Evolutionary conservation across 768 basidiomycete genomes (phyloP).

Genomic region (Multifurca ochricompacta): DNA sequence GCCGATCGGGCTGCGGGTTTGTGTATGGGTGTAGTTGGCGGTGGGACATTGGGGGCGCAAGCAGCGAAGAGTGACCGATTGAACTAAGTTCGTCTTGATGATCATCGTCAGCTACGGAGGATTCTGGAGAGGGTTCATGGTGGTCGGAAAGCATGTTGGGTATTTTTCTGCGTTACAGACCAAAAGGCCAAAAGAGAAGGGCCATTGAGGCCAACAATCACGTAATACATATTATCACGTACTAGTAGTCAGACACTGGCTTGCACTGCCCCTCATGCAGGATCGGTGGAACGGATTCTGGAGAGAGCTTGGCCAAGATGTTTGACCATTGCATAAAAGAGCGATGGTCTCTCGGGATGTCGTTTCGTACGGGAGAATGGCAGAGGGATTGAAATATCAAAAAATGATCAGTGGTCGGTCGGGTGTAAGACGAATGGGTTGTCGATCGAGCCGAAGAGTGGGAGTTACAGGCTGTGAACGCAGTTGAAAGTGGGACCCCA

Average conservation of each 20-base stretch:
- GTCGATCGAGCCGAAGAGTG: not conserved
- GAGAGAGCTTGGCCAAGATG: constrained; percentile 12
- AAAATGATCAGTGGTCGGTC: not conserved
- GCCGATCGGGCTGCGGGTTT: not conserved
- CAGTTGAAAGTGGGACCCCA: constrained; percentile 11
- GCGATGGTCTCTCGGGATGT: not conserved
- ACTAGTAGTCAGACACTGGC: constrained; percentile 13
- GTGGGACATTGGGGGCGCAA: constrained; percentile 7
- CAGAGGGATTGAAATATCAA: not conserved
- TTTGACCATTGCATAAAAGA: constrained; percentile 11
- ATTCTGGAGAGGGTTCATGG: constrained; percentile 2
- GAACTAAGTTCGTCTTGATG: not conserved
- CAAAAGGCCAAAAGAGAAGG: not conserved
- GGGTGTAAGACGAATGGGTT: not conserved
- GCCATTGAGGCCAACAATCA: constrained; percentile 7
- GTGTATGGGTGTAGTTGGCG: not conserved
- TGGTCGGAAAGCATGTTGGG: constrained; percentile 12
- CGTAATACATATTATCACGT: constrained; percentile 14
- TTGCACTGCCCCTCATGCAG: constrained; percentile 18
- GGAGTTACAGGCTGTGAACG: constrained; percentile 11
- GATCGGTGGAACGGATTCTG: constrained; percentile 5
- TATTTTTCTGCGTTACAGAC: constrained; percentile 10
- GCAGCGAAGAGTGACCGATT: constrained; percentile 7
- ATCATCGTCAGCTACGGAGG: not conserved
- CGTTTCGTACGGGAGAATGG: not conserved